Evolutionary conservation across 2,329 filamentous ascomycete species (phyloP).

Genomic region (Fusarium sp.): DNA sequence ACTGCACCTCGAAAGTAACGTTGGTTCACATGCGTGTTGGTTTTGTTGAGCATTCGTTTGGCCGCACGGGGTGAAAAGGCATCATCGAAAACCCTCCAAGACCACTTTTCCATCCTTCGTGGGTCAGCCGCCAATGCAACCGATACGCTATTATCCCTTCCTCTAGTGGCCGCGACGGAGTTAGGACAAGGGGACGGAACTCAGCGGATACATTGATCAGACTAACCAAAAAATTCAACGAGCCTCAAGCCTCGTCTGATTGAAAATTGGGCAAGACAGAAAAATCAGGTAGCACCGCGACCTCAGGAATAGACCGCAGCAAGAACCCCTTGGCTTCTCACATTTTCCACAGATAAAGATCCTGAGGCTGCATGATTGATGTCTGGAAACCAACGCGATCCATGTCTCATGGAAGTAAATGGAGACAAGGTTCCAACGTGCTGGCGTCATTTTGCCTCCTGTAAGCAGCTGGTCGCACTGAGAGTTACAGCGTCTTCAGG

Average conservation of each 20-base stretch:
- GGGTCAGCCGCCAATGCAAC: background rate
- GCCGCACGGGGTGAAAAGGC: background rate
- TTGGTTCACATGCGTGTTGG: conserved; percentile 30
- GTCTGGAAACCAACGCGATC: background rate
- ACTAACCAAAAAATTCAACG: conserved; percentile 6
- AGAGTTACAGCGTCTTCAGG: background rate
- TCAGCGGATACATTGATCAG: background rate
- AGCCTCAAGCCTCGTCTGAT: conserved; percentile 7
- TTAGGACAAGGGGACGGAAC: conserved; percentile 1
- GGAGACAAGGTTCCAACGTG: background rate
- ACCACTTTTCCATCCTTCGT: background rate
- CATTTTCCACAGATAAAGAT: background rate
- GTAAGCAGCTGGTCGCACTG: background rate
- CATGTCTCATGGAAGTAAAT: background rate
- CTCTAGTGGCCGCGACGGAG: conserved; percentile 1
- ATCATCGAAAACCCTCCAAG: too few species aligned
- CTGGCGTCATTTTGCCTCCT: conserved; percentile 18
- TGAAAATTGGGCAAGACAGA: conserved; percentile 1
- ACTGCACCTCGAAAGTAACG: conserved; percentile 1
- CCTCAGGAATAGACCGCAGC: background rate
- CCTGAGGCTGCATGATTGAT: background rate
- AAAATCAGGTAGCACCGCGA: conserved; percentile 2
- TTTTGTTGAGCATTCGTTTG: conserved; percentile 6
- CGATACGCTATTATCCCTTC: conserved; percentile 3
- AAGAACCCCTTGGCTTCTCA: background rate